Evolutionary conservation across 306 rosid genomes (phyloP).

Genomic region (Quercus suber): DNA sequence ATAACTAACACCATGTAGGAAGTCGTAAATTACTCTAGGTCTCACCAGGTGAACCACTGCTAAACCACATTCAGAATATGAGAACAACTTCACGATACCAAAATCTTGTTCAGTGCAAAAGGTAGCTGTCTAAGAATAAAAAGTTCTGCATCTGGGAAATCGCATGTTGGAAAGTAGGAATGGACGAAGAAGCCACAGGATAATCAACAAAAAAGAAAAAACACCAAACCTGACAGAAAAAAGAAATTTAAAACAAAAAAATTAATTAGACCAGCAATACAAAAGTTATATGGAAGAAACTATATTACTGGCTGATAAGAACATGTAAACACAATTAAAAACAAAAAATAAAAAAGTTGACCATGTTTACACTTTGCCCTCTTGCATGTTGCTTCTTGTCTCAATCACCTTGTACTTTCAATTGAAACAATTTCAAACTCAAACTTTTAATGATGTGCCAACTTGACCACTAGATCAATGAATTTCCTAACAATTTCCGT

Average conservation of each 20-base stretch:
- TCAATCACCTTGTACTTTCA: background rate
- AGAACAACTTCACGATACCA: slow-evolving; percentile 26
- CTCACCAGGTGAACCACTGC: slow-evolving; percentile 25
- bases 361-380: background rate
- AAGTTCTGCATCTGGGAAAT: slow-evolving; percentile 34
- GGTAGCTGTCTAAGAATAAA: slow-evolving; percentile 17
- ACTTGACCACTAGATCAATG: background rate
- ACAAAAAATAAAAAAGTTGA: background rate
- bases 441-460: background rate
- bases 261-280: background rate
- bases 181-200: slow-evolving; percentile 24
- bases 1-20: slow-evolving; percentile 36
- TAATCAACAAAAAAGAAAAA: slow-evolving; percentile 34
- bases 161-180: slow-evolving; percentile 27
- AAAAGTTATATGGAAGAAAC: background rate
- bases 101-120: slow-evolving; percentile 19
- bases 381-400: background rate
- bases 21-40: slow-evolving; percentile 29
- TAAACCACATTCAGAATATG: slow-evolving; percentile 16
- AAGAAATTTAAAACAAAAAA: background rate
- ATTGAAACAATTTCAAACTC: background rate
- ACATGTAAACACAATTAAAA: background rate
- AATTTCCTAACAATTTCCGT: background rate
- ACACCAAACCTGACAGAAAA: slow-evolving; percentile 46
- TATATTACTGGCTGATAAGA: background rate